Base-by-base conservation (phyloP, 2,329 filamentous ascomycete species). In the Colletotrichum echinochloae region DNA sequence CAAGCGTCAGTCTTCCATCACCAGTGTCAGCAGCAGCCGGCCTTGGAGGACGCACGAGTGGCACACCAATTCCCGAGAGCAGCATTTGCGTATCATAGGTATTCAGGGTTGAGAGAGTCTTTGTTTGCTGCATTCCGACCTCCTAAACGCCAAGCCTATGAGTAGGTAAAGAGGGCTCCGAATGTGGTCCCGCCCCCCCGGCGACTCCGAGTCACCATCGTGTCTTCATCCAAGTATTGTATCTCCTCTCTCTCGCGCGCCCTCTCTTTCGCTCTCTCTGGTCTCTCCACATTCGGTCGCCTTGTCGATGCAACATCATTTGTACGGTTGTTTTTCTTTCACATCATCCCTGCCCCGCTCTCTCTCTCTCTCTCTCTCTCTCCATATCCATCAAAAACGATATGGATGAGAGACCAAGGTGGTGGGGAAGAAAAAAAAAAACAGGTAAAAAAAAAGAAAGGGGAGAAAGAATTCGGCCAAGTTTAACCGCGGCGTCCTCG, bases 401-500 rank as follows among this genome's bases (percentile, higher is more conserved):
- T 18, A 8, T 26, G 46, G 46, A 23, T 5, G 9, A 46, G 5
- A 23, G 8, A 46, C 11, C n/a, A 23, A 23, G 44, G n/a, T n/a
- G 44, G n/a, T n/a, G 44, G 9, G n/a, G 3, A 11, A 8, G 30
- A 8, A 18, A 12, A 12, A n/a, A 20, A 8, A n/a, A 33, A 28
- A 60, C 33, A 35, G 20, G 37, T n/a, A n/a, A n/a, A n/a, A n/a
- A n/a, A n/a, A n/a, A n/a, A 57, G 28, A 23, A 23, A 20, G 20
- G 7, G 16, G 28, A 57, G 20, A 46, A 46, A 12, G 3, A n/a
- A 46, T 9, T 23, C 12, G 2, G 33, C 4, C 5, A 54, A 39
- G 3, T 33, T 74, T 73, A 30, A 71, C 75, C 63, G 6, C 56
- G 64, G 46, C 64, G 23, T 33, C 56, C 64, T 41, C 64, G 55